Base-by-base conservation (phyloP, 2,329 filamentous ascomycete genomes). In the Aspergillus niger region DNA sequence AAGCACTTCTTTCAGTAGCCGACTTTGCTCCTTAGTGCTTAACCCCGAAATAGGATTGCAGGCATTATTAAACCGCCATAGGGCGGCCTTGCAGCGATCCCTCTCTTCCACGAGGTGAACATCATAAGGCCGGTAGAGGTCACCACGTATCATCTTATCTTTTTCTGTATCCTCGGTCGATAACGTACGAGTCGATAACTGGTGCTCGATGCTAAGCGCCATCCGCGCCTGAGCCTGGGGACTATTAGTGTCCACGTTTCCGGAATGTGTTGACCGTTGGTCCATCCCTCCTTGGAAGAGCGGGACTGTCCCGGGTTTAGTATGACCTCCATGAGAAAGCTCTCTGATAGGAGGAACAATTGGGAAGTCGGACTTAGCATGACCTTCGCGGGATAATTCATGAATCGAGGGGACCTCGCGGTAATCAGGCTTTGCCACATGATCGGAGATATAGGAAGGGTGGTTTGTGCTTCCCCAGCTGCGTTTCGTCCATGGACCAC, bases 51-150 rank as follows among this genome's bases (percentile, higher is more conserved):
- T 86, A 1, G 91, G 89, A 67, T 92, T 92, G 30, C 86, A 89
- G 17, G 90, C 89, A 74, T 90, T 91, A 77, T 97, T 97, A 79
- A 95, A 97, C 54, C 88, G 83, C 85, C 89, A 93, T 68, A 94
- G 88, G 4, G 91, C 91, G 11, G 86, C 85, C 64, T 87, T 89
- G 78, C 94, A 98, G 57, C 89, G 85, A 72, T 95, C 88, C n/a
- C 94, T 89, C 70, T 97, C 93, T 20, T 91, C 83, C 13, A 91
- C 84, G 5, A 99, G 83, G 69, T 92, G 89, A 62, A 87, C 85
- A 72, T 91, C 88, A 64, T 89, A 93, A 6, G 91, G 91, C 62
- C 88, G 88, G 76, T 92, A 98, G n/a, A 86, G 84, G 43, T 90
- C 84, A 11, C 91, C 91, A 32, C 83, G 83, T 15, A 96, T 80